A percentile compares a stretch with the other conserved stretches of the same genome.
Evolutionary conservation across 352 stramenopile genomes (phyloP).

Genomic region (Pythium angustatum): DNA sequence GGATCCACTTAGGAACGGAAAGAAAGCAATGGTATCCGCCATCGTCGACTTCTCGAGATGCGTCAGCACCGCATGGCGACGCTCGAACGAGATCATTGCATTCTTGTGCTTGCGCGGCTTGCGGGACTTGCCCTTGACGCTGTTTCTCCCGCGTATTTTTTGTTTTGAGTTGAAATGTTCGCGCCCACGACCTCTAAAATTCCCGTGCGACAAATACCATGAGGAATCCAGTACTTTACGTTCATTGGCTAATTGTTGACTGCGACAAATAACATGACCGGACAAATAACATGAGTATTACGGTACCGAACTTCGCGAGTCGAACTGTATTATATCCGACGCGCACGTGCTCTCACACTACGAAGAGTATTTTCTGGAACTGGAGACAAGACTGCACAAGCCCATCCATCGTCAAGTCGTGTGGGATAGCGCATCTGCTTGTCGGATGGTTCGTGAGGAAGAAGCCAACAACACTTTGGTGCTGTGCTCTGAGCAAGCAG

Average conservation of each 20-base stretch:
- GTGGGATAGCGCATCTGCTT: no score
- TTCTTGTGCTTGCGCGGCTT: slow-evolving; percentile 10
- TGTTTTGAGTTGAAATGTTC: no score
- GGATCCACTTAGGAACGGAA: no score
- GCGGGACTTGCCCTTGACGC: slow-evolving; percentile 7
- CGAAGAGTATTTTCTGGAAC: no score
- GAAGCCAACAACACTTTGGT: no score
- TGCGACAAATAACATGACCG: slow-evolving; percentile 16
- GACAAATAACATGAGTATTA: slow-evolving; percentile 16
- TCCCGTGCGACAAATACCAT: slow-evolving; percentile 16
- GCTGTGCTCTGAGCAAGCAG: no score
- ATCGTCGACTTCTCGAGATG: not conserved
- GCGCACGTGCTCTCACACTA: no score
- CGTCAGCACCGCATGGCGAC: not conserved
- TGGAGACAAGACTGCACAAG: no score
- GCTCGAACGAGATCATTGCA: slow-evolving; percentile 2
- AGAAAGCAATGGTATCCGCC: slow-evolving; percentile 5
- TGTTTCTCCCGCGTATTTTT: slow-evolving; percentile 6
- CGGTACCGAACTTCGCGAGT: no score
- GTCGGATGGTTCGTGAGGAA: no score
- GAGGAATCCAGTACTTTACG: slow-evolving; percentile 3
- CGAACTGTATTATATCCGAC: no score
- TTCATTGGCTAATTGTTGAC: slow-evolving; percentile 10
- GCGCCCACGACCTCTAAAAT: not conserved
- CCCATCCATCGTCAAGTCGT: no score